Base-by-base conservation (phyloP, 352 stramenopile species). In the Ophiocytium majus region DNA sequence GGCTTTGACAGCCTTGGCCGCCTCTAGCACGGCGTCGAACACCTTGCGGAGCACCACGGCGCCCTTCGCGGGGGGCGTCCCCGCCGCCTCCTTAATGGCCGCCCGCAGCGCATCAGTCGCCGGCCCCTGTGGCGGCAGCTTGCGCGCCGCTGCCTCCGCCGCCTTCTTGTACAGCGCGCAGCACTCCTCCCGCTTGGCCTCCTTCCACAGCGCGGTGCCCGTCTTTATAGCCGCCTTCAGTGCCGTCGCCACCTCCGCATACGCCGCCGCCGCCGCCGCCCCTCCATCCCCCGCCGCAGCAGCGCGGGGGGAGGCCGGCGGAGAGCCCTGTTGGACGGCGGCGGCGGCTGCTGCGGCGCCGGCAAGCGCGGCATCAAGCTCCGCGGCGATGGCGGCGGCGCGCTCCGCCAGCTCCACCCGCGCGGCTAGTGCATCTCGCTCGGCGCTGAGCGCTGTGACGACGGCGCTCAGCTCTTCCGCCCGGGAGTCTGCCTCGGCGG, bases 181-280 rank as follows among this genome's bases (percentile, higher is more conserved):
- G 66, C 87, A 90, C n/a, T 90, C 87, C 10, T 81, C 83, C n/a
- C 87, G 80, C 36, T 89, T 89, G 19, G 81, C 80, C 33, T 36
- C 76, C 64, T 79, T 83, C 87, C 87, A 90, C 19, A 90, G 75
- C 17, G 64, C 57, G 23, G 87, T 90, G 9, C 87, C 87, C 63
- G 84, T 36, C 43, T 86, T 88, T 23, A 89, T 85, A 28, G 79
- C 63, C 14, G 76, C 50, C 50, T 85, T 81, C 0, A 89, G 43
- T 0, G 78, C 74, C 0, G 76, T 35, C 17, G 78, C 32, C 28
- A 64, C 78, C 5, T 28, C 23, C 5, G 19, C 63, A 34, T 28
- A 34, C 63, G 19, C 63, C 63, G 63, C 32, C 57, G 33, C 63
- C 49, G 50, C 57, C 76, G 64, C 83, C 84, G 83, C 31, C 83